Evolutionary conservation across 2,329 filamentous ascomycete genomes (phyloP), one percentile per base, ranked within the genome.

Genomic region (Curvularia eragrostidis): DNA sequence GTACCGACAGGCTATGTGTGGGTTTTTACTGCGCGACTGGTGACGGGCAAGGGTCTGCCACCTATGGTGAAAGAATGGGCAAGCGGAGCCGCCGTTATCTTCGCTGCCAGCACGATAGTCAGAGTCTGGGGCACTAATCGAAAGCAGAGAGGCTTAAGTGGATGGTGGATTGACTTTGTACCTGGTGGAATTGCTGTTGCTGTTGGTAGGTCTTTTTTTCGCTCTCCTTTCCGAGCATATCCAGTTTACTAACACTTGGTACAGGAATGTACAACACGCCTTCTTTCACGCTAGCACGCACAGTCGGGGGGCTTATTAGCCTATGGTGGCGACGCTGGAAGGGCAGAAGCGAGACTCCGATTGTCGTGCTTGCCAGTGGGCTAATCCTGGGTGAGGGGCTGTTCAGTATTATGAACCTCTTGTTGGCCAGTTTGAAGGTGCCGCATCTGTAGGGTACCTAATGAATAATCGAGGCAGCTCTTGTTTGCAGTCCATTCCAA

Each of bases 171-270:
- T 68, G 81, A 87, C 1, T 91, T 87, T 73, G 82, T 99, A 12
- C 95, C 95, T 0, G 94, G 95, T 6, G 95, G 95, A 0, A 97
- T 99, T 69, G 94, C 95, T 2, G 94, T 99, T 19, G 95, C 95
- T 38, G 92, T 97, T 69, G 93, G 89, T 89, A 78, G 75, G 84
- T 80, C 18, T 46, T n/a, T 15, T 42, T 24, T 26, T 43, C 15
- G 34, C 41, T 19, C 15, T 13, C 13, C 9, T 9, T 26, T 30
- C 28, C 43, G 3, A 2, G 23, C 13, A 21, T 5, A 2, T 38
- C 1, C 28, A 10, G 43, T 18, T 21, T 46, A 34, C 48, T 65
- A 41, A 65, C 44, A 8, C 23, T 5, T 5, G 3, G 3, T 23
- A 3, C 28, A 89, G 90, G 95, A 48, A 99, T 99, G 87, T 99